These are phyloP conservation scores for Saksenaea oblongispora DNA, from an alignment of 371 early-diverging fungal genomes.

Conservation along the genomic window DNA sequence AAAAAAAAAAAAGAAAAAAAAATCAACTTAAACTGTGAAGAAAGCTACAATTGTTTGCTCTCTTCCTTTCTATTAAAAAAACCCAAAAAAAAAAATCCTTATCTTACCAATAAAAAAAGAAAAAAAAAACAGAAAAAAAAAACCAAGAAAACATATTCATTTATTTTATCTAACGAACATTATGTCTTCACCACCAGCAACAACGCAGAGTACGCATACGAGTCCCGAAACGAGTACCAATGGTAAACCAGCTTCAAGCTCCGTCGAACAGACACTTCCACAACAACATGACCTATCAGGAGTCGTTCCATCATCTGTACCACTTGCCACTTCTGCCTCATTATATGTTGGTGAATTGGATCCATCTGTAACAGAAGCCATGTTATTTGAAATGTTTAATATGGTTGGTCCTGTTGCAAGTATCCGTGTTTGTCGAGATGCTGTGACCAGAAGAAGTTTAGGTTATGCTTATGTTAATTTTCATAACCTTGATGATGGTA, in stretches of 20 bases:
- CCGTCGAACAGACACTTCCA: background rate
- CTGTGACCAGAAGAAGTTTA: slow-evolving; percentile 94
- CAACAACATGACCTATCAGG: slow-evolving; percentile 1
- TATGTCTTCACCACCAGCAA: slow-evolving; percentile 4
- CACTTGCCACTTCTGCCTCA: slow-evolving; percentile 54
- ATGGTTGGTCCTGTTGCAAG: slow-evolving; percentile 94
- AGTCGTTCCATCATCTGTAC: background rate
- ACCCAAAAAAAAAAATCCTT: background rate
- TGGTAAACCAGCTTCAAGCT: background rate
- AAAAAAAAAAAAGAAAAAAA: background rate
- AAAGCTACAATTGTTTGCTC: background rate
- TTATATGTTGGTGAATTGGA: slow-evolving; percentile 93
- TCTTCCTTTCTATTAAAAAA: background rate
- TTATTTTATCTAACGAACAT: background rate
- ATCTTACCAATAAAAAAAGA: background rate
- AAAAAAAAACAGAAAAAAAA: slow-evolving; percentile 5
- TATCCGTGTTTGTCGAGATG: slow-evolving; percentile 98
- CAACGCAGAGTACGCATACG: background rate
- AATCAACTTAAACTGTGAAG: background rate
- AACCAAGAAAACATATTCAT: slow-evolving; percentile 5
- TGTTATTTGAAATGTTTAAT: slow-evolving; percentile 97
- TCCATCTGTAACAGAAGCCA: slow-evolving; percentile 94
- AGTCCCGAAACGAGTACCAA: background rate
- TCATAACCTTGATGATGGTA: slow-evolving; percentile 76
- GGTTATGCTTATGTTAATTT: slow-evolving; percentile 99